Evolutionary conservation across 352 stramenopile species (phyloP), one percentile per base, ranked within the genome.

Genomic region (Phytopythium mirpurense): DNA sequence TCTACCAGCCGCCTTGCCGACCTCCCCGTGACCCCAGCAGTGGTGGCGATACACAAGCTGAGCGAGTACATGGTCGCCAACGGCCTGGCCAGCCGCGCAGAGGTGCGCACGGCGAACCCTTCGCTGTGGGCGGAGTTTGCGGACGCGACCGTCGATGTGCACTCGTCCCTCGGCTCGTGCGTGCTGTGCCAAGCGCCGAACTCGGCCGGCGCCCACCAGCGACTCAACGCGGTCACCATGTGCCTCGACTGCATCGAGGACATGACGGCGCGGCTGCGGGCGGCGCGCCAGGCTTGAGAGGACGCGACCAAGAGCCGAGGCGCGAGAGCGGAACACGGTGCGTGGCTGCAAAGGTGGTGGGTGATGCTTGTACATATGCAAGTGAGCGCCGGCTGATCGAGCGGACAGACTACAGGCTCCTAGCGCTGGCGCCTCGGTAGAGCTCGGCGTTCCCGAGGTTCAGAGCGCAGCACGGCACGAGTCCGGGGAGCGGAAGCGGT

Each of bases 211-310:
- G 46, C 49, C 35, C 69, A 84, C 32, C 76, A 87, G 52, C 68
- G 73, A 2, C 63, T 85, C 34, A 87, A 85, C 44, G 66, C 66
- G 10, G 65, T 64, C 26, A 68, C 79, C n/a, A 38, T 87, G 31
- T 87, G 76, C 64, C 43, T 68, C 24, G 44, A 42, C 1, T 87
- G 76, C 38, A 43, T 83, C 21, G 42, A 65, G 32, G 59, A 68
- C 23, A 14, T 54, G 48, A 36, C 16, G 5, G 21, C 48, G 14
- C 34, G 35, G n/a, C 24, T 54, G 23, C 48, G 23, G 9, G 27
- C 3, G 29, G 15, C 16, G 6, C 21, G 23, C 0, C 41, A 3
- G n/a, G 5, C 29, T 32, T 32, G 23, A 34, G 21, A 9, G 2
- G 12, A 32, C 6, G 15, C 19, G 34, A 19, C 23, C 15, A 14